Percentiles rank a stretch among this genome's conserved stretches.
Conservation (phyloP, 345 rosid species). For the Viola odorata region DNA sequence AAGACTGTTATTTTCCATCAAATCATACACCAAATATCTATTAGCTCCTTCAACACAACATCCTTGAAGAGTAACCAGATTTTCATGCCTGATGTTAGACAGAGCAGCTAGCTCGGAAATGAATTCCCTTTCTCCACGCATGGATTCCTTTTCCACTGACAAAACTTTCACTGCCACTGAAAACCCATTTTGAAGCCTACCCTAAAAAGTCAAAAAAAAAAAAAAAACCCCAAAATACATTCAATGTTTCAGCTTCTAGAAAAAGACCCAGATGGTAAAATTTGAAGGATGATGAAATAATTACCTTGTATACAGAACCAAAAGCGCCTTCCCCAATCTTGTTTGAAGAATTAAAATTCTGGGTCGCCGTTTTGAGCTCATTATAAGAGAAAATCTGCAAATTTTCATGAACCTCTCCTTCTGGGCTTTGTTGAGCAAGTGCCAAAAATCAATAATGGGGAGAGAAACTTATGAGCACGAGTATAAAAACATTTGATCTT, state of each 20-base stretch:
- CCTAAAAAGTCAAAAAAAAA: constrained; percentile 25
- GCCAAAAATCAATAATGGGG: too few relatives aligned
- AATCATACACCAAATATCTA: constrained; percentile 47
- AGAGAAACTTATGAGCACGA: too few relatives aligned
- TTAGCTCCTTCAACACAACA: constrained; percentile 47
- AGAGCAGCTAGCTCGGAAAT: constrained; percentile 46
- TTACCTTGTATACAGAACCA: constrained; percentile 58
- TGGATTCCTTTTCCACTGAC: constrained; percentile 42
- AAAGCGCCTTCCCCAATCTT: constrained; percentile 60
- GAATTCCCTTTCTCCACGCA: constrained; percentile 59
- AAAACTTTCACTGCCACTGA: constrained; percentile 49
- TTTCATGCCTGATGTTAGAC: constrained; percentile 43
- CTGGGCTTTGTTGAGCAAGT: constrained; percentile 5
- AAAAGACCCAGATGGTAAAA: not conserved
- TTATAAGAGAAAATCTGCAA: constrained; percentile 33
- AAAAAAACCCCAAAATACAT: not conserved
- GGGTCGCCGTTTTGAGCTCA: constrained; percentile 41
- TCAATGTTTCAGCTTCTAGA: not conserved
- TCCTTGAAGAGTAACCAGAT: constrained; percentile 52
- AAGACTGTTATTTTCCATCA: constrained; percentile 56
- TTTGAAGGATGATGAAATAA: not conserved
- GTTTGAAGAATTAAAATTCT: constrained; percentile 35
- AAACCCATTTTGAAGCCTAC: constrained; percentile 36
- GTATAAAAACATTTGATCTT: too few relatives aligned
- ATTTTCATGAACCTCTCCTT: constrained; percentile 15